Base-by-base conservation (phyloP, 371 early-diverging fungal genomes). In the Actinomucor elegans region DNA sequence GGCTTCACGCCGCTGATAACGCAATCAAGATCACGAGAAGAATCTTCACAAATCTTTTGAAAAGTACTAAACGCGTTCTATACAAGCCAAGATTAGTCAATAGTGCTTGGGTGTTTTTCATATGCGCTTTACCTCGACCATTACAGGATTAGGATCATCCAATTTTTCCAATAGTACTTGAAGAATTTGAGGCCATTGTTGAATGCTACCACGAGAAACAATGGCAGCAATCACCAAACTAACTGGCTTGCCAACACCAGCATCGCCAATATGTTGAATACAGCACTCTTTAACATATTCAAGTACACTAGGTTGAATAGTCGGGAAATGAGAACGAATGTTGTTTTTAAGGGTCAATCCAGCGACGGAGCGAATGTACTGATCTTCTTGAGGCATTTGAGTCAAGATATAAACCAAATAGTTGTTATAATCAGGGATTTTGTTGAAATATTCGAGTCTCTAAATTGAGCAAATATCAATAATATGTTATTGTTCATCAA, bases 1-100 rank as follows among this genome's bases (percentile, higher is more conserved):
- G 93, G 90, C 28, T 82, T 80, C 11, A 84, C 82, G 55, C 90
- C 86, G 43, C 84, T 72, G 42, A 86, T 77, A 28, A 80, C 80
- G 50, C 77, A 70, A 50, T 92, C 90, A 21, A 98, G 82, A 41
- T 91, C 88, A 24, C 77, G 81, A 42, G 87, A 69, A 41, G 85
- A 89, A 66, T 96, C 98, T 65, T 97, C 97, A 73, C 96, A 96
- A 56, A 96, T 90, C 74, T 92, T 94, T 66, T 84, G 79, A 52
- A 97, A 69, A 8, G 94, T 92, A 41, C 85, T 84, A 64, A 93
- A 91, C 17, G 92, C 83, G 43, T 91, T 89, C 92, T 93, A 72
- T n/a, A 52, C 23, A 20, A 34, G 20, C 12, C 12, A 23, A 31
- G 8, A n/a, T n/a, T n/a, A n/a, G n/a, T n/a, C n/a, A n/a, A n/a